Percentiles rank a stretch among this genome's conserved stretches.
phyloP scores from a whole-genome alignment of 169 alveolate genomes.

The Plasmodium falciparum region DNA sequence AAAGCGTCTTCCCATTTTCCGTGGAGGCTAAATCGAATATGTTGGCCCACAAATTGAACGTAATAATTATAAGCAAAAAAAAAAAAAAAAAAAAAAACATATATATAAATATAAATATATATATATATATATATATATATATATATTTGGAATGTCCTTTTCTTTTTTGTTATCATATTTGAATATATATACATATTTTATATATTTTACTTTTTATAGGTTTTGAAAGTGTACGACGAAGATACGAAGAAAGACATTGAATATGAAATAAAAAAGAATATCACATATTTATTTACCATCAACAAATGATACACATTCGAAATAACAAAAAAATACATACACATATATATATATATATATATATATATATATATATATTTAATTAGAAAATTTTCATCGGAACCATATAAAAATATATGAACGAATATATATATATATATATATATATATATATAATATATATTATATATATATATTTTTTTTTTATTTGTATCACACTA shows the following conservation, averaged over 20 bases:
- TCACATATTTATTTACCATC: slow-evolving; percentile 68
- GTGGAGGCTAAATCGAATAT: slow-evolving; percentile 74
- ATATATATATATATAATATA: too few species aligned
- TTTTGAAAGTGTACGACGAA: slow-evolving; percentile 64
- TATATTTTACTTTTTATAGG: background rate
- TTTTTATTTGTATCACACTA: too few species aligned
- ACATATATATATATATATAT: too few species aligned
- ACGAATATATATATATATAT: too few species aligned
- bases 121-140: background rate
- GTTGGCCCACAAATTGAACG: slow-evolving; percentile 60
- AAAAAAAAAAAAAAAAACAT: background rate
- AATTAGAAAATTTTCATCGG: too few species aligned
- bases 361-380: too few species aligned
- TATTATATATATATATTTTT: too few species aligned
- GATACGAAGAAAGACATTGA: slow-evolving; percentile 65
- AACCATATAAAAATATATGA: too few species aligned
- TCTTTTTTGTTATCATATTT: background rate
- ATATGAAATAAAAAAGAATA: slow-evolving; percentile 59
- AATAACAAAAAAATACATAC: too few species aligned
- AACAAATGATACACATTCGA: slow-evolving; percentile 18
- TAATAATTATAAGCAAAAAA: background rate
- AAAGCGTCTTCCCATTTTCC: slow-evolving; percentile 68
- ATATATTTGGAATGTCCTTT: background rate
- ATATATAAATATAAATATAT: background rate
- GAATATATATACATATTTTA: background rate